Conservation (phyloP, 495 filamentous ascomycete species). For the Neurospora cerealis region DNA sequence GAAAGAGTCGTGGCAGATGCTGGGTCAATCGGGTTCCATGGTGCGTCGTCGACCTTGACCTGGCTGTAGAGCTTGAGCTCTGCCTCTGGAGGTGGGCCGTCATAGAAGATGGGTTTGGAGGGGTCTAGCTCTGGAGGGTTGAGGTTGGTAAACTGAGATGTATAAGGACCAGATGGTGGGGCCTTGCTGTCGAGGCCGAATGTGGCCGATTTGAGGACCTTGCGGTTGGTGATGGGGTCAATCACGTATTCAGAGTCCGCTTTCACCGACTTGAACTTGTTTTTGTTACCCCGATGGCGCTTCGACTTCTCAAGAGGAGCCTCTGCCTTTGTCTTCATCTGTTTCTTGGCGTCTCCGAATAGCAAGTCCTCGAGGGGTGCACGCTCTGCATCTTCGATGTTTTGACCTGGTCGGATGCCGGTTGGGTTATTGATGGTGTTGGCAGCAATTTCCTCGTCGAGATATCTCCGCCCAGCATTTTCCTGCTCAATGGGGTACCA, state of each 20-base stretch:
- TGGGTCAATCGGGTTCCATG: conserved; percentile 1
- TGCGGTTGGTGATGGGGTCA: conserved; percentile 55
- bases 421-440: conserved; percentile 11
- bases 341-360: conserved; percentile 11
- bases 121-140: conserved; percentile 10
- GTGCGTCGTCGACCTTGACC: conserved; percentile 19
- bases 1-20: neutral
- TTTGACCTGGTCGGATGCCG: conserved; percentile 24
- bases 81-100: conserved; percentile 23
- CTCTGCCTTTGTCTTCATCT: neutral
- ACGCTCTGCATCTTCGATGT: conserved; percentile 28
- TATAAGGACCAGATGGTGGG: conserved; percentile 28
- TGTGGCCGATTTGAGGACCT: conserved; percentile 25
- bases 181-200: conserved; percentile 18
- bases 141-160: conserved; percentile 25
- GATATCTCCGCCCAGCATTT: neutral
- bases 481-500: conserved; percentile 17
- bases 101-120: conserved; percentile 18
- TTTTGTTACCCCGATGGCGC: neutral
- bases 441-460: conserved; percentile 2
- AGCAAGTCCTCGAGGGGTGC: conserved; percentile 24
- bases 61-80: conserved; percentile 31
- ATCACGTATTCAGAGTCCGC: conserved; percentile 33
- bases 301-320: neutral
- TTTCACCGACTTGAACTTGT: neutral